A percentile compares a stretch with the other conserved stretches of the same genome.
Conservation (phyloP, 2,329 filamentous ascomycete genomes). For the Stachybotrys elegans region DNA sequence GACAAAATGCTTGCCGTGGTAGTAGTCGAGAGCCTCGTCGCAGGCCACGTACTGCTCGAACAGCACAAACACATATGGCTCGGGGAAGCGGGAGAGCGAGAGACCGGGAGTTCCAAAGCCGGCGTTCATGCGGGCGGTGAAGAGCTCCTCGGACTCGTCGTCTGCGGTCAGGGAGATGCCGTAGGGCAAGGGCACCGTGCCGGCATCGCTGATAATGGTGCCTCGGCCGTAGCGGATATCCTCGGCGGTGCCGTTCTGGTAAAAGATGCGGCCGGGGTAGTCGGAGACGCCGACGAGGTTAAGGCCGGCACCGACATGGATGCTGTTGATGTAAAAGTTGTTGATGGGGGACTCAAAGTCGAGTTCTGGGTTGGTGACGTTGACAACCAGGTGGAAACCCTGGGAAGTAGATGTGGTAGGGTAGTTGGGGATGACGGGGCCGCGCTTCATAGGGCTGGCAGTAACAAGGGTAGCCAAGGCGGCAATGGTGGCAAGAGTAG, state of each 20-base stretch:
- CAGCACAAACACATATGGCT: slow-evolving; percentile 22
- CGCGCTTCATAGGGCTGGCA: slow-evolving; percentile 11
- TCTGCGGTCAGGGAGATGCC: slow-evolving; percentile 24
- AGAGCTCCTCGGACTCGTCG: slow-evolving; percentile 23
- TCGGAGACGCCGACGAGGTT: slow-evolving; percentile 29
- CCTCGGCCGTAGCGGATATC: slow-evolving; percentile 19
- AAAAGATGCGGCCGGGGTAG: slow-evolving; percentile 31
- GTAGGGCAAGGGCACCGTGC: slow-evolving; percentile 29
- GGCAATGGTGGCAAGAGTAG: neutral
- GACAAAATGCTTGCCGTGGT: slow-evolving; percentile 25
- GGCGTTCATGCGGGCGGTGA: slow-evolving; percentile 16
- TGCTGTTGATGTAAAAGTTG: slow-evolving; percentile 28
- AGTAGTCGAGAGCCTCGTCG: slow-evolving; percentile 32
- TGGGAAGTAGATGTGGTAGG: slow-evolving; percentile 11
- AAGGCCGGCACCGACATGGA: slow-evolving; percentile 35
- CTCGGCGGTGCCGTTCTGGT: slow-evolving; percentile 39
- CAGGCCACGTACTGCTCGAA: slow-evolving; percentile 35
- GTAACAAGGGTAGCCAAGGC: slow-evolving; percentile 10
- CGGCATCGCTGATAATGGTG: slow-evolving; percentile 32
- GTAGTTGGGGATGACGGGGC: slow-evolving; percentile 7
- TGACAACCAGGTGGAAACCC: slow-evolving; percentile 35
- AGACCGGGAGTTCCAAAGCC: slow-evolving; percentile 28
- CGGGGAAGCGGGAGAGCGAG: slow-evolving; percentile 23
- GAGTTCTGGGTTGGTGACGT: slow-evolving; percentile 29
- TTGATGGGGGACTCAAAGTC: slow-evolving; percentile 34